Conservation (phyloP, 1,284 basidiomycete species). For the Cutaneotrichosporon dermatis region DNA sequence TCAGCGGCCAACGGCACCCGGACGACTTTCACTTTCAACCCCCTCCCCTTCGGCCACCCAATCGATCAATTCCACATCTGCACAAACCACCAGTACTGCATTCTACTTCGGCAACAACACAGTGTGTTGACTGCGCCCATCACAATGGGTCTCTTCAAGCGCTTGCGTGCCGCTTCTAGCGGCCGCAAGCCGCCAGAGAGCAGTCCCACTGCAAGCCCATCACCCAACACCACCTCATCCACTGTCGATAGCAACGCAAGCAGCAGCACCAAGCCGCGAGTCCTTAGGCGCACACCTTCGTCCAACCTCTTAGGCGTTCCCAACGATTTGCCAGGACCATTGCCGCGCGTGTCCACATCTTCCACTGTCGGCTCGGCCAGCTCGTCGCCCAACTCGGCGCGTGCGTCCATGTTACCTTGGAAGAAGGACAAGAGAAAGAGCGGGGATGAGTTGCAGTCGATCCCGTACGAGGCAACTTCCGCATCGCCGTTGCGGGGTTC, state of each 20-base stretch:
- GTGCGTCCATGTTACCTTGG: conserved; percentile 1
- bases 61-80: too few species aligned
- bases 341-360: neutral
- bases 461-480: neutral
- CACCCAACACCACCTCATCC: neutral
- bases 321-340: neutral
- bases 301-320: conserved; percentile 1
- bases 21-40: too few species aligned
- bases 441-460: neutral
- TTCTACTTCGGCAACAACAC: neutral
- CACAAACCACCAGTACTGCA: too few species aligned
- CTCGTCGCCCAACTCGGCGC: neutral
- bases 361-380: neutral
- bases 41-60: too few species aligned
- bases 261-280: neutral
- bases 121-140: neutral
- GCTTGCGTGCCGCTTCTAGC: conserved; percentile 16
- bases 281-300: conserved; percentile 1
- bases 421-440: neutral
- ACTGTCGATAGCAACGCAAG: neutral
- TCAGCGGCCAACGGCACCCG: too few species aligned
- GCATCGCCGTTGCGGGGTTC: neutral
- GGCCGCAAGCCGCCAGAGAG: conserved; percentile 2
- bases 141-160: conserved; percentile 18
- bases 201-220: neutral